Evolutionary conservation across 2,329 filamentous ascomycete genomes (phyloP).

Genomic region (Colletotrichum tropicale): DNA sequence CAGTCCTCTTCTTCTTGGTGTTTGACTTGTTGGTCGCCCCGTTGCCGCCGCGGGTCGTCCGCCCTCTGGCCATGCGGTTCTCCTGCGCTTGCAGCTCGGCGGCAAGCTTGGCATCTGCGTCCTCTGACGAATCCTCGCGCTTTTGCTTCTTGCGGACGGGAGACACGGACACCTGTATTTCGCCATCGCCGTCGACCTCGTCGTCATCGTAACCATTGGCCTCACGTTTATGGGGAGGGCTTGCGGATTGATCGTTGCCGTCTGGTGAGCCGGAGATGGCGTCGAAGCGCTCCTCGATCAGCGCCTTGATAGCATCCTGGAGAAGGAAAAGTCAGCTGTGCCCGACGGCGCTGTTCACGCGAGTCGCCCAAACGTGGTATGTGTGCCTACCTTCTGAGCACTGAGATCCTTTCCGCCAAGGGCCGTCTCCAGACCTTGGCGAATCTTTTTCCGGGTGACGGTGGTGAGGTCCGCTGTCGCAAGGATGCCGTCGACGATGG

Average conservation of each 20-base stretch:
- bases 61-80: conserved; percentile 70
- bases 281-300: conserved; percentile 79
- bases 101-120: conserved; percentile 86
- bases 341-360: neutral
- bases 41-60: conserved; percentile 76
- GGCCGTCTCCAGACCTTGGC: conserved; percentile 58
- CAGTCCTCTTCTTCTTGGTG: conserved; percentile 66
- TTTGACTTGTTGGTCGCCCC: conserved; percentile 58
- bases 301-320: conserved; percentile 70
- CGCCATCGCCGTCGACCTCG: conserved; percentile 38
- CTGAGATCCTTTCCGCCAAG: conserved; percentile 63
- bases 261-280: conserved; percentile 52
- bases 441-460: conserved; percentile 68
- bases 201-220: conserved; percentile 37
- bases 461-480: conserved; percentile 63
- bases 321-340: neutral
- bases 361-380: neutral
- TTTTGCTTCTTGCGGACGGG: conserved; percentile 71
- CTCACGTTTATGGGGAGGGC: conserved; percentile 38
- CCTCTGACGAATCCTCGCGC: conserved; percentile 61
- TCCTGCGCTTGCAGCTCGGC: conserved; percentile 92
- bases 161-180: conserved; percentile 52
- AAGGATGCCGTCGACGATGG: conserved; percentile 65
- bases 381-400: conserved; percentile 57
- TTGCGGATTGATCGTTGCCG: conserved; percentile 26